Evolutionary conservation across 805 yeast genomes (phyloP), one percentile per base, ranked within the genome.

Genomic region (Lachancea meyersii): DNA sequence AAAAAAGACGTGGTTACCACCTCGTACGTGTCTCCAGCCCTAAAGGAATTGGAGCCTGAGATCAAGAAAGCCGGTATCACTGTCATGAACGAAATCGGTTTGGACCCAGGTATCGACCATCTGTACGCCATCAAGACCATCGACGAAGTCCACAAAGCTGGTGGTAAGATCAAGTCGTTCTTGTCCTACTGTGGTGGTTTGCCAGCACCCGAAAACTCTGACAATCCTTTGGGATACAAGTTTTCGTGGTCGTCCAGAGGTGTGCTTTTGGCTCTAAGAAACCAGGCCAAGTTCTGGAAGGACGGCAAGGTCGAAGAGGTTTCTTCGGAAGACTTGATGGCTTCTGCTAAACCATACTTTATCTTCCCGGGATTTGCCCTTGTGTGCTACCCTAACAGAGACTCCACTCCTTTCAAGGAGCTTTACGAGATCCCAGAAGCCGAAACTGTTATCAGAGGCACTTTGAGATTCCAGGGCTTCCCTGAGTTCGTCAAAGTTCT

Each of bases 161-260:
- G 86, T 52, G 98, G 98, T 64, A 86, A 93, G 73, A 86, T 93
- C 70, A 86, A 77, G 63, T 84, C 95, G 5, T 93, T 93, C 79
- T 71, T 88, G 57, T 86, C 96, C 6, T 93, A 86, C 82, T 93
- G 98, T 72, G 98, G 98, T 71, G 98, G 98, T 59, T 77, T 93
- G 60, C 97, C 97, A 52, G 93, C 98, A 24, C 97, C 98, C 50
- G 98, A 91, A 71, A 79, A 82, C 68, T 91, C 97, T 23, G 95
- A 88, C 71, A 93, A 93, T 72, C 98, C 98, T 45, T 75, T 93
- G 64, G 98, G 98, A 55, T 93, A 93, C 80, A 93, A 93, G 75
- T 93, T 93, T 71, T 89, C 97, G 33, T 93, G 98, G 98, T 87
- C 97, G 24, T 89, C 97, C 28, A 82, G 98, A 70, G 98, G 98